Evolutionary conservation across 2,329 filamentous ascomycete species (phyloP).

Genomic region (Penicillium sp.): DNA sequence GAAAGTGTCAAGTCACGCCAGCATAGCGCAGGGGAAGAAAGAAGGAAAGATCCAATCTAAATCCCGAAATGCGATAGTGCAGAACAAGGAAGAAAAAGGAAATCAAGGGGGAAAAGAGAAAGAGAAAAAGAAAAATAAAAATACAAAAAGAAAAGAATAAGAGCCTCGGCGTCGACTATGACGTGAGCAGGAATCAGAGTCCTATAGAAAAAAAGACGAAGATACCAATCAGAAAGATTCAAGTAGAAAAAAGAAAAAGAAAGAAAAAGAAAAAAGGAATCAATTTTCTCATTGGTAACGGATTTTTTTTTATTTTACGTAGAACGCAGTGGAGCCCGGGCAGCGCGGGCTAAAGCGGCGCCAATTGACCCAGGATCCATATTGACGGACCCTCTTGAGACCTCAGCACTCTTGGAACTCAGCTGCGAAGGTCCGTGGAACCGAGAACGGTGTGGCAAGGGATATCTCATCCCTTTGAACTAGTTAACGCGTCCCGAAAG

Average conservation of each 20-base stretch:
- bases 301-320: constrained; percentile 16
- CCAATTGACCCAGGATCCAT: constrained; percentile 35
- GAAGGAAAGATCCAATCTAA: constrained; percentile 14
- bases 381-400: constrained; percentile 17
- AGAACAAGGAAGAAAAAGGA: constrained; percentile 8
- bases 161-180: constrained; percentile 29
- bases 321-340: constrained; percentile 22
- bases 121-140: constrained; percentile 17
- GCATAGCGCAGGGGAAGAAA: constrained; percentile 26
- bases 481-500: not conserved
- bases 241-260: not conserved
- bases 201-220: constrained; percentile 8
- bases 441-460: not conserved
- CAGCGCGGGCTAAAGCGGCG: constrained; percentile 27
- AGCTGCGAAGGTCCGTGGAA: constrained; percentile 25
- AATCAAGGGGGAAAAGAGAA: constrained; percentile 9
- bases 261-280: not conserved
- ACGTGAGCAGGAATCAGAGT: constrained; percentile 22
- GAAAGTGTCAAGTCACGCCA: constrained; percentile 23
- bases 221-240: constrained; percentile 2
- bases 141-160: constrained; percentile 19
- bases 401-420: constrained; percentile 25
- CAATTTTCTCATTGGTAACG: constrained; percentile 22
- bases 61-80: constrained; percentile 3
- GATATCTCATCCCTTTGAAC: not conserved